Percentiles rank a stretch among this genome's conserved stretches.
These are phyloP conservation scores for Mikania micrantha DNA, from an alignment of 129 eudicot genomes.

Conservation along the genomic window DNA sequence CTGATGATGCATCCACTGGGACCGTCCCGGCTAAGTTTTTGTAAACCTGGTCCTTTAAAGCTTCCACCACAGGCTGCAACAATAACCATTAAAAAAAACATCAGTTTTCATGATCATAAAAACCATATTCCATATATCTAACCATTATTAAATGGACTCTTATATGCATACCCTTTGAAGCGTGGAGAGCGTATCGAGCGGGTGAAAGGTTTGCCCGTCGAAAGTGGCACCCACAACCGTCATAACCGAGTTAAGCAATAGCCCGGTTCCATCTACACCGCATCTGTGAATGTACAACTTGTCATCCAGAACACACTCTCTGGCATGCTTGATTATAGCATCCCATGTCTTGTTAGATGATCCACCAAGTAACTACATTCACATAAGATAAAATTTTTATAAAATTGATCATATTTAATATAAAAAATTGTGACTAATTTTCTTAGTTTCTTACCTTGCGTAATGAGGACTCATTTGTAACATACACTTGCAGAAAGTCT, in stretches of 20 bases:
- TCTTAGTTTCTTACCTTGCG: slow-evolving; percentile 42
- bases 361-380: slow-evolving; percentile 47
- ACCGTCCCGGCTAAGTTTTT: slow-evolving; percentile 21
- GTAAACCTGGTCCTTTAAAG: slow-evolving; percentile 36
- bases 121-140: background rate
- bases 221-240: slow-evolving; percentile 50
- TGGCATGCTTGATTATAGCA: slow-evolving; percentile 51
- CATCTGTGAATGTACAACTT: slow-evolving; percentile 26
- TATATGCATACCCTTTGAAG: slow-evolving; percentile 52
- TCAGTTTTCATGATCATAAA: background rate
- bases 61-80: slow-evolving; percentile 53
- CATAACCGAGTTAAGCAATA: slow-evolving; percentile 48
- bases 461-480: slow-evolving; percentile 26
- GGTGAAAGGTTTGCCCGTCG: slow-evolving; percentile 39
- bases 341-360: slow-evolving; percentile 68
- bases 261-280: slow-evolving; percentile 29
- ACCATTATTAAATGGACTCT: no score
- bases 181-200: slow-evolving; percentile 33
- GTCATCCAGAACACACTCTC: slow-evolving; percentile 47
- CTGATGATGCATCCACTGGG: slow-evolving; percentile 24
- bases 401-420: background rate
- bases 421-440: background rate
- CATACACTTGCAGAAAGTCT: slow-evolving; percentile 47
- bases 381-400: background rate
- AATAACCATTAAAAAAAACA: slow-evolving; percentile 4